Evolutionary conservation across 2,329 filamentous ascomycete genomes (phyloP), one percentile per base, ranked within the genome.

Genomic region (Phoma herbarum): DNA sequence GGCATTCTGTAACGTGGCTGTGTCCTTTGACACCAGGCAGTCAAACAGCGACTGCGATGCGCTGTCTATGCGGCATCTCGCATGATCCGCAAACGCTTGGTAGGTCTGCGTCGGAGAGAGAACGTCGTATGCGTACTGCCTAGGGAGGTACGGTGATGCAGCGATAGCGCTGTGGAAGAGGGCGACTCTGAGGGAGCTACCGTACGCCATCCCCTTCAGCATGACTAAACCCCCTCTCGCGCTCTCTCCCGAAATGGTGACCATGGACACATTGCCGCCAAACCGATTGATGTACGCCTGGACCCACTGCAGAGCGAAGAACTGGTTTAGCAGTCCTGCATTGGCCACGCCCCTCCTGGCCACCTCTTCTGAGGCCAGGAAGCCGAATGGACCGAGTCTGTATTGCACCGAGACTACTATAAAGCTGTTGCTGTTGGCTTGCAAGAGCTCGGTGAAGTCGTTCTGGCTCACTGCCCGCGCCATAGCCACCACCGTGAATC

Each of bases 71-170:
- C 20, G 14, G 67, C 78, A 74, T 60, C 74, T 73, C 0, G 75
- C 67, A 0, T 46, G 65, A 14, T 46, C 42, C 10, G 69, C 82
- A 59, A 85, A 82, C 1, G 75, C 74, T 45, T 81, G 76, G 62
- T 84, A 86, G 5, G 78, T 67, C 18, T 79, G 72, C 4, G 81
- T 77, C 0, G 83, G 81, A 10, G 80, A 68, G 31, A 73, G 75
- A 16, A 80, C 81, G 48, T 81, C 76, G 64, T 82, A 85, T 14
- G 74, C 75, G 67, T 85, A 85, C 61, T 86, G 83, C 52, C 82
- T 81, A 0, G 85, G 83, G 10, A 85, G 77, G 62, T 84, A 87
- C 1, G 85, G 84, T 9, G 78, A 82, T 1, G 78, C 77, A 2
- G 81, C 50, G 10, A 71, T 71, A 5, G 42, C 47, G 26, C 31